Evolutionary conservation across 129 eudicot genomes (phyloP).

Genomic region (Kitagawia praeruptora): DNA sequence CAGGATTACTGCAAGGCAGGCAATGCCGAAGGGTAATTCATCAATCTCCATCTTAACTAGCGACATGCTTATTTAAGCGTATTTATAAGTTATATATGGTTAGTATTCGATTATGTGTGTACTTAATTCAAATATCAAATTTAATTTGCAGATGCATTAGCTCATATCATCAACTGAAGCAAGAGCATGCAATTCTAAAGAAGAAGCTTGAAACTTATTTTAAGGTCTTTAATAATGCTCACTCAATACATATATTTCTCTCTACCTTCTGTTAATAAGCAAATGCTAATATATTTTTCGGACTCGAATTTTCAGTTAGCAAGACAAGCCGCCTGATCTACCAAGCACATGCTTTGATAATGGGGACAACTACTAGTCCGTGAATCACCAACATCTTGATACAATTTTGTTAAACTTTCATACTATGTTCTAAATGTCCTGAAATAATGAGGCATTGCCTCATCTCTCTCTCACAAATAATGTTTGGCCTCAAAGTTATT

Average conservation of each 20-base stretch:
- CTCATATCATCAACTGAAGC: conserved; percentile 54
- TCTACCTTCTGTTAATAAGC: neutral
- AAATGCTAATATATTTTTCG: neutral
- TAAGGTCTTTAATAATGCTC: conserved; percentile 26
- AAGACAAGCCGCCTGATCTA: conserved; percentile 6
- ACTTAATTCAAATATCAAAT: neutral
- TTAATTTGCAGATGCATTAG: conserved; percentile 44
- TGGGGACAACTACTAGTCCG: neutral
- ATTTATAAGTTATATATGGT: neutral
- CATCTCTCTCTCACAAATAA: neutral
- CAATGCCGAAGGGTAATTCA: conserved; percentile 18
- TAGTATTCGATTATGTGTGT: neutral
- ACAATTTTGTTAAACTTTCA: neutral
- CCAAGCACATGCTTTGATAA: neutral
- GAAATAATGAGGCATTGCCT: neutral
- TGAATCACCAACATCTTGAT: neutral
- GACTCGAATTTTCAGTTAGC: conserved; percentile 8
- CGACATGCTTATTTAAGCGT: neutral
- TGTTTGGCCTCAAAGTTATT: neutral
- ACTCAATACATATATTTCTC: neutral
- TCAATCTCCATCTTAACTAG: neutral
- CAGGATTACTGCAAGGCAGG: conserved; percentile 57
- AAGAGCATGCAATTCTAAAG: conserved; percentile 57
- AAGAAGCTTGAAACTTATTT: conserved; percentile 76
- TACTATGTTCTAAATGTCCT: neutral